Percentiles rank a stretch among this genome's conserved stretches.
Evolutionary conservation across 208 protist species (phyloP).

Genomic region (Leishmania tarentolae): DNA sequence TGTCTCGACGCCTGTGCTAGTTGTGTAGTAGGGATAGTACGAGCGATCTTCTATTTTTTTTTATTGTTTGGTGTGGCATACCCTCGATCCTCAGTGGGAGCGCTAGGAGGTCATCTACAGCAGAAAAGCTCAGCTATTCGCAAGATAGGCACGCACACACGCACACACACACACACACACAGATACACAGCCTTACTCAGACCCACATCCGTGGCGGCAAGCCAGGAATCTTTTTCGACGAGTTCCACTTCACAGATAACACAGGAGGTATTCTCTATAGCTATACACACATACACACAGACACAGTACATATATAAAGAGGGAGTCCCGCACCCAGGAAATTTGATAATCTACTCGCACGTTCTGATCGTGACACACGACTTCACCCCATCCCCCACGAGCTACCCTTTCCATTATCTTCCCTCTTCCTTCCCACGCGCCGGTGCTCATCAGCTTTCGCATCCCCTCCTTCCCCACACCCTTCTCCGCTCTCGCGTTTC

Average conservation of each 20-base stretch:
- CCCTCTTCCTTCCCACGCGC: background rate
- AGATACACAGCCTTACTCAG: background rate
- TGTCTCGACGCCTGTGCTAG: too few species aligned
- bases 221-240: background rate
- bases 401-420: background rate
- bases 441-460: background rate
- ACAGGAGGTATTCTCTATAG: background rate
- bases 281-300: background rate
- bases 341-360: background rate
- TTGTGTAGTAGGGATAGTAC: background rate
- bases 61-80: background rate
- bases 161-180: background rate
- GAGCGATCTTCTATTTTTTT: background rate
- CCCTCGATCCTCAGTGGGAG: background rate
- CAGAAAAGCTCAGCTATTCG: background rate
- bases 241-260: constrained; percentile 4
- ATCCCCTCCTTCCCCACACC: background rate
- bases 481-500: background rate
- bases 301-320: background rate
- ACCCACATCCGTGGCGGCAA: background rate
- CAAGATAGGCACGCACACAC: background rate
- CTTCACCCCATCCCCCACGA: background rate
- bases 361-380: background rate
- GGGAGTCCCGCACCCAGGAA: background rate
- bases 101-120: background rate